A percentile compares a stretch with the other conserved stretches of the same genome.
Evolutionary conservation across 345 rosid genomes (phyloP).

Genomic region (Citrus medica): DNA sequence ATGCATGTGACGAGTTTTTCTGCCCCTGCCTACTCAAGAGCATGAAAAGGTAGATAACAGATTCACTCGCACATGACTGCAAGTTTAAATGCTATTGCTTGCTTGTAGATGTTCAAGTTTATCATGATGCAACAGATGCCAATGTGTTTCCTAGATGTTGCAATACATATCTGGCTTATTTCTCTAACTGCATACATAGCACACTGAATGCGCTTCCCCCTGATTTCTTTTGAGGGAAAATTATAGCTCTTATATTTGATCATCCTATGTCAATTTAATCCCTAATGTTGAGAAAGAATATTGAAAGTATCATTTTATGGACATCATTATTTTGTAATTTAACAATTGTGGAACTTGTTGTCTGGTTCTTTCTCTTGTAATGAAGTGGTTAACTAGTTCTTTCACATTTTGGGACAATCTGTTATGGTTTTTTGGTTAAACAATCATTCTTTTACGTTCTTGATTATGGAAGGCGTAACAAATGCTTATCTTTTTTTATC

Average conservation of each 20-base stretch:
- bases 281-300: neutral
- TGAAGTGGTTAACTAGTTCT: neutral
- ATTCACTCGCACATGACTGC: slow-evolving; percentile 10
- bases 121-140: neutral
- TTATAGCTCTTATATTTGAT: neutral
- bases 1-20: slow-evolving; percentile 10
- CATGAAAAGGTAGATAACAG: slow-evolving; percentile 52
- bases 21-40: slow-evolving; percentile 20
- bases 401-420: neutral
- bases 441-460: slow-evolving; percentile 4
- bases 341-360: neutral
- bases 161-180: neutral
- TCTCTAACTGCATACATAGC: neutral
- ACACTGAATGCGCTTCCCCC: neutral
- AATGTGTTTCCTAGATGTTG: neutral
- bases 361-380: neutral
- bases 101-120: neutral
- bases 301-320: neutral
- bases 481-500: neutral
- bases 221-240: neutral
- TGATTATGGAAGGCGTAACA: neutral
- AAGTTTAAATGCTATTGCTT: neutral
- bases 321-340: neutral
- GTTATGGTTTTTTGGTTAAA: slow-evolving; percentile 6
- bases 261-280: neutral